These are phyloP conservation scores for Colletotrichum graminicola DNA, from an alignment of 2,329 filamentous ascomycete genomes.

Conservation along the genomic window DNA sequence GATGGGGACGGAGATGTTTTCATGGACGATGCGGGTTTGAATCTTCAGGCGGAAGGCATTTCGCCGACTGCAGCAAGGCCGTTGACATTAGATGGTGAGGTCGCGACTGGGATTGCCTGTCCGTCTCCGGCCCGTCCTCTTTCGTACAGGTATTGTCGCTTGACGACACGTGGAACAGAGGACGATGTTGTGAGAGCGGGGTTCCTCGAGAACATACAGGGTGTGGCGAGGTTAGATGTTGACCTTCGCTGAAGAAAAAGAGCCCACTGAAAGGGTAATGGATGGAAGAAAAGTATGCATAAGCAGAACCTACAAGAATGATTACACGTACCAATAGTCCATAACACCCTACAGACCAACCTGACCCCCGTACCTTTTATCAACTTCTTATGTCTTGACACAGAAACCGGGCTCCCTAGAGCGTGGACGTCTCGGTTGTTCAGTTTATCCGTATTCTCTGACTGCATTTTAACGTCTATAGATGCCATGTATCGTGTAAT, in stretches of 20 bases:
- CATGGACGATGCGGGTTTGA: conserved; percentile 45
- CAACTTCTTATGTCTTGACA: not conserved
- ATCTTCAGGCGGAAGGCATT: not conserved
- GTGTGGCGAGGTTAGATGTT: conserved; percentile 54
- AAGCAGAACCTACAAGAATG: conserved; percentile 9
- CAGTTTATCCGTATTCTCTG: not conserved
- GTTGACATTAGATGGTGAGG: not conserved
- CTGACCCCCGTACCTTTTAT: too few species aligned
- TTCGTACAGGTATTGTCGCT: conserved; percentile 23
- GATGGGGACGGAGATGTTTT: conserved; percentile 49
- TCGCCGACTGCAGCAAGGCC: not conserved
- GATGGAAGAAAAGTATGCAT: not conserved
- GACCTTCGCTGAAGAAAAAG: conserved; percentile 48
- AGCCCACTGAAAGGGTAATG: not conserved
- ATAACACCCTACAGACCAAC: not conserved
- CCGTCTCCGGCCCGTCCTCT: conserved; percentile 19
- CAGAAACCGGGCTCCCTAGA: not conserved
- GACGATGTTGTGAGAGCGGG: conserved; percentile 47
- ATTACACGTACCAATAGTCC: conserved; percentile 1
- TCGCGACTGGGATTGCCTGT: not conserved
- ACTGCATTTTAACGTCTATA: conserved; percentile 57
- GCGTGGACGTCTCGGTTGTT: not conserved
- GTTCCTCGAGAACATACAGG: conserved; percentile 52
- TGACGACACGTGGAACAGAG: conserved; percentile 38
- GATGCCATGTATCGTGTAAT: conserved; percentile 71